Evolutionary conservation across 495 filamentous ascomycete genomes (phyloP), one percentile per base, ranked within the genome.

Genomic region (Pyronema domesticum): DNA sequence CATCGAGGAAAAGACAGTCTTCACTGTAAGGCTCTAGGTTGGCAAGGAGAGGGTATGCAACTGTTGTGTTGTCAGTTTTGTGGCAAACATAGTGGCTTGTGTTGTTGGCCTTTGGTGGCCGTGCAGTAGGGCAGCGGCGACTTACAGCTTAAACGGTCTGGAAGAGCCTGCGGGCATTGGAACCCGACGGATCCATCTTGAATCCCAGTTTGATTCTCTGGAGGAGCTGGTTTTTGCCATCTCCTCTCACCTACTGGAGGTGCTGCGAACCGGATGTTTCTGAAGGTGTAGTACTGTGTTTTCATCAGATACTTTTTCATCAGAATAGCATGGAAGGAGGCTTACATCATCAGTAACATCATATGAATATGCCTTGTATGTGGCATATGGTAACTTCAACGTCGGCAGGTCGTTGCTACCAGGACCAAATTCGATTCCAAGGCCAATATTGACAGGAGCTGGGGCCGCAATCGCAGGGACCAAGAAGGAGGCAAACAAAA

Each of bases 181-280:
- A 68, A 47, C 51, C 74, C 67, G 65, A 73, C 65, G 14, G 65
- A 72, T 11, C 76, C 75, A 60, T 75, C 71, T 51, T 79, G 74
- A 43, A 78, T 59, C 4, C 60, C 69, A 0, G 69, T 64, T 51
- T 75, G 68, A 7, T 59, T 65, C 13, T 62, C 54, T 9, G 76
- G 77, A 44, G 74, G 68, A 23, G 69, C 68, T 6, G 78, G 78
- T 54, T 74, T 76, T 1, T 69, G 68, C 67, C 75, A 81, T 23
- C 78, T 69, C n/a, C 76, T 66, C 36, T 72, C 61, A 3, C 75
- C 76, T 3, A 73, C 70, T 0, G 77, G 76, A 10, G 73, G 70
- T 1, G 75, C 72, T 7, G 74, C 78, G 62, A 73, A 81, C 0
- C 77, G 71, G 55, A 80, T 77, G 52, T 79, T 80, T 44, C 68